These are phyloP conservation scores for Boletus subparvulus DNA, from an alignment of 768 basidiomycete genomes.

Conservation along the genomic window DNA sequence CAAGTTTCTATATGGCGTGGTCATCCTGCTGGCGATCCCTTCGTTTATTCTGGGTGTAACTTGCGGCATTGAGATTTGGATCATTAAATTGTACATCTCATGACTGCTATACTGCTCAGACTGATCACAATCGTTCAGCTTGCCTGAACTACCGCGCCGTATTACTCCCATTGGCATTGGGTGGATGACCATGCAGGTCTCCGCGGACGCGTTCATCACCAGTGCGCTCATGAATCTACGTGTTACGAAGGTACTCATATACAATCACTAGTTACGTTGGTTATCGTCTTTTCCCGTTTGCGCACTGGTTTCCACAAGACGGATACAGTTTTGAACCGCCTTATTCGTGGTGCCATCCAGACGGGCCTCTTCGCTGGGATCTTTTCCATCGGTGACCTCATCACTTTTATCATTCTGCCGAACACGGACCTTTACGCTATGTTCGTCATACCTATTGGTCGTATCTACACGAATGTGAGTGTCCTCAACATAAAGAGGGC, in stretches of 20 bases:
- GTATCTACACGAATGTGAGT: slow-evolving; percentile 46
- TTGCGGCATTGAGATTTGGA: slow-evolving; percentile 43
- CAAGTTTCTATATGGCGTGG: slow-evolving; percentile 31
- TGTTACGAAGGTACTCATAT: too few species aligned
- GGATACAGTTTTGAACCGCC: not conserved
- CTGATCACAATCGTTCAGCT: slow-evolving; percentile 25
- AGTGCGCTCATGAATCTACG: not conserved
- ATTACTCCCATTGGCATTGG: slow-evolving; percentile 43
- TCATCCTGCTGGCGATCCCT: slow-evolving; percentile 36
- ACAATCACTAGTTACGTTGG: not conserved
- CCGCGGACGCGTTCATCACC: slow-evolving; percentile 38
- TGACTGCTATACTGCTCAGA: not conserved
- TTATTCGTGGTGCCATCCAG: slow-evolving; percentile 1
- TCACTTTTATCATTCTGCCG: slow-evolving; percentile 28
- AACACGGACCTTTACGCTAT: slow-evolving; percentile 36
- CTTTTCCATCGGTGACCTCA: not conserved
- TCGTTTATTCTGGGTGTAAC: slow-evolving; percentile 46
- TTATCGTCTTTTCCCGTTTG: not conserved
- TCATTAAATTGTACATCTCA: slow-evolving; percentile 39
- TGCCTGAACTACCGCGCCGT: slow-evolving; percentile 38
- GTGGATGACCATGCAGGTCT: slow-evolving; percentile 48
- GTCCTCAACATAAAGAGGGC: not conserved
- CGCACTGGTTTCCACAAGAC: not conserved
- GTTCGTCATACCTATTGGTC: slow-evolving; percentile 42
- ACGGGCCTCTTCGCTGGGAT: not conserved